Percentiles rank a stretch among this genome's conserved stretches.
Evolutionary conservation across 2,329 filamentous ascomycete genomes (phyloP).

Genomic region (Colletotrichum australisinense): DNA sequence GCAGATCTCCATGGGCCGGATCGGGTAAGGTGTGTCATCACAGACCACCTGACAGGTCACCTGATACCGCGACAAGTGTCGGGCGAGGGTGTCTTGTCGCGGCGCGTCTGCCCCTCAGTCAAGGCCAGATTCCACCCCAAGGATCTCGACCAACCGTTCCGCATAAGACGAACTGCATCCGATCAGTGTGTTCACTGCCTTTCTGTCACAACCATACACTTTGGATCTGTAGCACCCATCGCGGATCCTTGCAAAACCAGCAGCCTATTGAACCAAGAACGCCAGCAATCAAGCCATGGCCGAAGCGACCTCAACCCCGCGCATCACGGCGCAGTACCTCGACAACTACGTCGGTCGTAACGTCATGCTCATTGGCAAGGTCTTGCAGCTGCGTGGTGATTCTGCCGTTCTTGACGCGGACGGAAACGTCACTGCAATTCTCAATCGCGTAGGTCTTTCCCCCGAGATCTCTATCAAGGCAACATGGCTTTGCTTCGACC

Average conservation of each 20-base stretch:
- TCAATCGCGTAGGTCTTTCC: conserved; percentile 75
- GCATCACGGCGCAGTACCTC: conserved; percentile 84
- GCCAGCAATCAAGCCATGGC: conserved; percentile 65
- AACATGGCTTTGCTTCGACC: neutral
- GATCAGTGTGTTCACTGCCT: neutral
- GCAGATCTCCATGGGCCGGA: neutral
- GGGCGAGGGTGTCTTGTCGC: neutral
- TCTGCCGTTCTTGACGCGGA: conserved; percentile 83
- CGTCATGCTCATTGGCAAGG: conserved; percentile 88
- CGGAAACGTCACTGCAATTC: conserved; percentile 77
- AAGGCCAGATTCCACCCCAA: neutral
- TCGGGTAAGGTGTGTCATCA: neutral
- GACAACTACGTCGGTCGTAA: conserved; percentile 79
- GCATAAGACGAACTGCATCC: neutral
- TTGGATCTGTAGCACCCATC: neutral
- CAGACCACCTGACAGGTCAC: conserved; percentile 10
- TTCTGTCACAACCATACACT: neutral
- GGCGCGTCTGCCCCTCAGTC: conserved; percentile 3
- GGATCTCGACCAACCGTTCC: neutral
- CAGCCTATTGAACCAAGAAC: neutral
- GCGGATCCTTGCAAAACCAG: neutral
- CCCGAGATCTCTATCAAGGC: too few species aligned
- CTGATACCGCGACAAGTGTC: conserved; percentile 31
- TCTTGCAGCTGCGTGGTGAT: conserved; percentile 84
- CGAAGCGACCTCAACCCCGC: conserved; percentile 77